Percentiles rank a stretch among this genome's conserved stretches.
Conservation (phyloP, 768 basidiomycete species). For the Coprinopsis marcescibilis region DNA sequence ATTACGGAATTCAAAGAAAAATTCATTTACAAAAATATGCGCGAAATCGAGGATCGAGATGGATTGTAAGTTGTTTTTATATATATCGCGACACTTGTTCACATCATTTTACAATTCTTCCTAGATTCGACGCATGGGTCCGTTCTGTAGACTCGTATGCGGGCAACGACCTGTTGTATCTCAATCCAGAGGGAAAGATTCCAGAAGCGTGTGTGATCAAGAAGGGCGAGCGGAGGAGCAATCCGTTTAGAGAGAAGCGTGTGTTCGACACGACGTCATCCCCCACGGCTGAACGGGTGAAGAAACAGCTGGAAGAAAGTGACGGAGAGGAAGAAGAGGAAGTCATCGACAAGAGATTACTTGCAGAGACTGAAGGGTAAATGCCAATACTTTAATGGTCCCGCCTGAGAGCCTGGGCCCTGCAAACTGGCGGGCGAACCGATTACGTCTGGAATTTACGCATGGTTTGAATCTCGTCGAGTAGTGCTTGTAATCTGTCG, state of each 20-base stretch:
- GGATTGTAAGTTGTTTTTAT: conserved; percentile 58
- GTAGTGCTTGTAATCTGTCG: conserved; percentile 71
- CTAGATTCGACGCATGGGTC: conserved; percentile 82
- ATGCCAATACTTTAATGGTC: not conserved
- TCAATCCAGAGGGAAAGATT: conserved; percentile 74
- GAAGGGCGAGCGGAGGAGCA: conserved; percentile 47
- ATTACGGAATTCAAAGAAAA: conserved; percentile 82
- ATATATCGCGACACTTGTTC: not conserved
- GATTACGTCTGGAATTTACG: conserved; percentile 78
- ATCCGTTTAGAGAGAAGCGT: conserved; percentile 64
- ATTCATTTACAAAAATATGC: conserved; percentile 84
- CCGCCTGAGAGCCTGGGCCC: conserved; percentile 2
- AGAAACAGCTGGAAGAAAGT: conserved; percentile 27
- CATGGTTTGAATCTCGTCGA: conserved; percentile 88
- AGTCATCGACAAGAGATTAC: conserved; percentile 31
- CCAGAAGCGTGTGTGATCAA: conserved; percentile 65
- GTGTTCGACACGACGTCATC: conserved; percentile 63
- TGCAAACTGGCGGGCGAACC: conserved; percentile 8
- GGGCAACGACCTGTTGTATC: conserved; percentile 72
- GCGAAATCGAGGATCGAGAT: conserved; percentile 71
- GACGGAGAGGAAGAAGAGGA: conserved; percentile 35
- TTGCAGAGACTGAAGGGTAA: conserved; percentile 49
- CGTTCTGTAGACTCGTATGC: conserved; percentile 67
- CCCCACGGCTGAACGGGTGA: conserved; percentile 26
- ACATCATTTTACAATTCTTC: not conserved